Base-by-base conservation (phyloP, 495 filamentous ascomycete genomes). In the Penicillium herquei region DNA sequence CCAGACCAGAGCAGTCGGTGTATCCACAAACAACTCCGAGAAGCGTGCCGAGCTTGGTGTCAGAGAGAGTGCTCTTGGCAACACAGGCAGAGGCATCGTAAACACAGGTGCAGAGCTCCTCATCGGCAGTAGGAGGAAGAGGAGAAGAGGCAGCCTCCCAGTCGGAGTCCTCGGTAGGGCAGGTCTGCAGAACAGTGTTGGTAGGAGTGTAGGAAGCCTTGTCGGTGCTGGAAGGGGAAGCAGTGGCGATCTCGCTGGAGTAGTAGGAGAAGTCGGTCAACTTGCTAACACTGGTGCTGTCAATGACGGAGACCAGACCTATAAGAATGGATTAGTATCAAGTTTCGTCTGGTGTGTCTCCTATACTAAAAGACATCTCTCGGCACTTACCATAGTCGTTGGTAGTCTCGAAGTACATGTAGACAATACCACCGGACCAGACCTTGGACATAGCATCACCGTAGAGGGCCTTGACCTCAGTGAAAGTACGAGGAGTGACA, bases 351-450 rank as follows among this genome's bases (percentile, higher is more conserved):
- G 39, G 37, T 32, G 4, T n/a, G 21, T 26, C 21, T 26, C 21
- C 4, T 26, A 26, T 26, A 26, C 4, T 4, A 26, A 26, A 26
- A 26, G 21, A 26, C 21, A 26, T 26, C 1, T 26, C n/a, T n/a
- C n/a, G 4, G 4, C 21, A 26, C 79, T 55, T 74, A 87, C 92
- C 94, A 65, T 89, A 98, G 70, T 96, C 75, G 72, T 98, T 98
- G 16, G 77, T 77, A 66, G 96, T 91, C 69, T 98, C 78, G 79
- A 92, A 92, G 77, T 94, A 98, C 92, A 95, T 95, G 78, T 98
- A 98, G 16, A 96, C 89, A 59, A 98, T 94, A 65, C 93, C 93
- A 59, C 93, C 93, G 39, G 89, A 96, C 84, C 90, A 93, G 45
- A 96, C 90, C 12, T 62, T 64, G 10, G 84, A 85, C 94, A 98